A percentile compares a stretch with the other conserved stretches of the same genome.
Conservation (phyloP, 768 basidiomycete genomes). For the Boletus pseudopeckii region DNA sequence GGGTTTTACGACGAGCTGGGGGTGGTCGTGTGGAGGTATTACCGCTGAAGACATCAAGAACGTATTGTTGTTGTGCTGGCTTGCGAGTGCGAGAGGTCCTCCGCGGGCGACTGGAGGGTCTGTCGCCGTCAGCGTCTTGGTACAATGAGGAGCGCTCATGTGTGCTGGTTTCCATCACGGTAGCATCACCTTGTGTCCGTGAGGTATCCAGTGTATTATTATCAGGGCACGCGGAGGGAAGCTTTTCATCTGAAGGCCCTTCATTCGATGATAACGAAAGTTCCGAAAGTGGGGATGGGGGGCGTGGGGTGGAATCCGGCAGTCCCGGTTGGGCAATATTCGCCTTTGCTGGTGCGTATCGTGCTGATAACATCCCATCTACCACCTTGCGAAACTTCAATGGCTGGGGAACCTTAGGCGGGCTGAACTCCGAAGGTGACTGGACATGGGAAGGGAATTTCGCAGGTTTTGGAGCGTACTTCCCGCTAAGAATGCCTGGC, state of each 20-base stretch:
- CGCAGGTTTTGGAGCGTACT: constrained; percentile 26
- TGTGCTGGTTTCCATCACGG: constrained; percentile 12
- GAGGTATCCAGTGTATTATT: background rate
- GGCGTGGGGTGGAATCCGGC: background rate
- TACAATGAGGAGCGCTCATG: constrained; percentile 6
- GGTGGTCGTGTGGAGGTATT: constrained; percentile 27
- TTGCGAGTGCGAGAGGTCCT: constrained; percentile 54
- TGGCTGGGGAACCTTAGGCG: constrained; percentile 23
- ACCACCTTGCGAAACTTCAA: constrained; percentile 40
- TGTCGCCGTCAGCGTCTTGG: constrained; percentile 7
- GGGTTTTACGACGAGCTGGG: constrained; percentile 45
- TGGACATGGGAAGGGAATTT: constrained; percentile 14
- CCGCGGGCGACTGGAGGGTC: constrained; percentile 30
- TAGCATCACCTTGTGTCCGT: background rate
- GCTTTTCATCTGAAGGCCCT: constrained; percentile 7
- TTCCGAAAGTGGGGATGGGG: constrained; percentile 23
- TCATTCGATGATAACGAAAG: constrained; percentile 23
- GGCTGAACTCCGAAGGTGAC: constrained; percentile 13
- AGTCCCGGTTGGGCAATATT: constrained; percentile 5
- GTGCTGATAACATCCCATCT: constrained; percentile 35
- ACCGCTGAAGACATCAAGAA: constrained; percentile 38
- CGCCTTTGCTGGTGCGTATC: constrained; percentile 22
- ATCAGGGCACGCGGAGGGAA: background rate
- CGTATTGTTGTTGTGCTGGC: constrained; percentile 31
- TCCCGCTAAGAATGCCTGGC: constrained; percentile 31